phyloP scores from a whole-genome alignment of 192 early-diverging fungal species.

The Umbelopsis ramanniana region DNA sequence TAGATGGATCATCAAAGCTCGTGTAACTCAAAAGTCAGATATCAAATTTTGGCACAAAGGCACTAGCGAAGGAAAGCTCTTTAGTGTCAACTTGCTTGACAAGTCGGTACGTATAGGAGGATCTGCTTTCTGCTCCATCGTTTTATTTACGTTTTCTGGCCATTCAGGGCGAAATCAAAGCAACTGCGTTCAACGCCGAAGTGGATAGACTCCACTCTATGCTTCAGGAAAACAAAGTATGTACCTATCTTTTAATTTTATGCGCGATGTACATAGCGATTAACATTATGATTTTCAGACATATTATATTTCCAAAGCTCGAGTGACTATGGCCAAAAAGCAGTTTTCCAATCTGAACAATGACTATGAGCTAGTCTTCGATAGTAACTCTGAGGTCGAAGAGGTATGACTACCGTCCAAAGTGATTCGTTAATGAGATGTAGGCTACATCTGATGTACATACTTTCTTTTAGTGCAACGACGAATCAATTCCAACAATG shows the following conservation, averaged over 20 bases:
- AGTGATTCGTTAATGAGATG: neutral
- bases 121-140: neutral
- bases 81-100: constrained; percentile 88
- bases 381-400: constrained; percentile 67
- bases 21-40: constrained; percentile 82
- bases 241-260: neutral
- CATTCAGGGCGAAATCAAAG: constrained; percentile 87
- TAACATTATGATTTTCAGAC: constrained; percentile 36
- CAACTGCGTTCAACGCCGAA: constrained; percentile 91
- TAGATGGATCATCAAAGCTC: constrained; percentile 94
- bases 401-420: constrained; percentile 36
- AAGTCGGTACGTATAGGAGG: constrained; percentile 67
- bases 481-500: constrained; percentile 53
- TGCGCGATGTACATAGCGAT: neutral
- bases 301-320: constrained; percentile 84
- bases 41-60: constrained; percentile 83
- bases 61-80: constrained; percentile 81
- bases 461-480: constrained; percentile 51
- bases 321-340: constrained; percentile 82
- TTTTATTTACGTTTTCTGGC: neutral
- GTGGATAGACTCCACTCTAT: constrained; percentile 79
- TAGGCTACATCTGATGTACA: neutral
- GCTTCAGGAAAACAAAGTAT: constrained; percentile 74
- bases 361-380: constrained; percentile 92
- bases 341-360: constrained; percentile 82